A percentile compares a stretch with the other conserved stretches of the same genome.
phyloP scores from a whole-genome alignment of 352 stramenopile genomes.

The Phytopythium sindhum region DNA sequence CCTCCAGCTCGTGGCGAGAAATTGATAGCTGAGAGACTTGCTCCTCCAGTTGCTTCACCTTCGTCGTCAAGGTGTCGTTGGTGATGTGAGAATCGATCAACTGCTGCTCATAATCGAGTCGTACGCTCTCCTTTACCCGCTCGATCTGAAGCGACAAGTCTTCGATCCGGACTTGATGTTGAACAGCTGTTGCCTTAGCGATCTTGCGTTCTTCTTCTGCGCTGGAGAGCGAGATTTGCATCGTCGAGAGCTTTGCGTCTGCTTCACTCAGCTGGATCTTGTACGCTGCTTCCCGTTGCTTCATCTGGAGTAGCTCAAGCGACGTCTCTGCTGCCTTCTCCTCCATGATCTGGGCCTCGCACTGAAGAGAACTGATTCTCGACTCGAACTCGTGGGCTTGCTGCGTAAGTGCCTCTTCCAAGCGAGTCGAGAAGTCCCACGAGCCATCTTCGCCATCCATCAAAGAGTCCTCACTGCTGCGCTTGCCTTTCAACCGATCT shows the following conservation, averaged over 20 bases:
- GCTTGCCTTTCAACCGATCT: constrained; percentile 32
- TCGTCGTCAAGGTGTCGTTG: constrained; percentile 12
- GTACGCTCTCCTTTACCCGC: constrained; percentile 18
- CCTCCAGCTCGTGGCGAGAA: constrained; percentile 5
- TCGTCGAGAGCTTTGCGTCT: constrained; percentile 28
- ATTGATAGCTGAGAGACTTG: constrained; percentile 3
- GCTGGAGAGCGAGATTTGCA: constrained; percentile 13
- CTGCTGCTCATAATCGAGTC: constrained; percentile 30
- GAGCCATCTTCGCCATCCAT: constrained; percentile 15
- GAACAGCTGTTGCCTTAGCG: constrained; percentile 16
- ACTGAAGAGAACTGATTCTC: constrained; percentile 32
- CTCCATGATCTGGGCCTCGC: constrained; percentile 32
- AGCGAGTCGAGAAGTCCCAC: constrained; percentile 24
- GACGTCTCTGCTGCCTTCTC: constrained; percentile 39
- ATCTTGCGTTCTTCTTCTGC: constrained; percentile 24
- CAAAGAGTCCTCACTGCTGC: constrained; percentile 9
- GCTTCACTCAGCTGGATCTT: constrained; percentile 42
- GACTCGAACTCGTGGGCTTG: constrained; percentile 44
- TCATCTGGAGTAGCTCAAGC: constrained; percentile 52
- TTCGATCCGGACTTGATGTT: constrained; percentile 30
- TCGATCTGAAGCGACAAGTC: constrained; percentile 21
- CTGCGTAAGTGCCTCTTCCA: constrained; percentile 41
- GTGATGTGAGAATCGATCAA: constrained; percentile 28
- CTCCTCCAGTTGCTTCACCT: not conserved
- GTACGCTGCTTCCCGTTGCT: constrained; percentile 61